phyloP scores from a whole-genome alignment of 768 basidiomycete genomes.

The Tulasnella sp. region DNA sequence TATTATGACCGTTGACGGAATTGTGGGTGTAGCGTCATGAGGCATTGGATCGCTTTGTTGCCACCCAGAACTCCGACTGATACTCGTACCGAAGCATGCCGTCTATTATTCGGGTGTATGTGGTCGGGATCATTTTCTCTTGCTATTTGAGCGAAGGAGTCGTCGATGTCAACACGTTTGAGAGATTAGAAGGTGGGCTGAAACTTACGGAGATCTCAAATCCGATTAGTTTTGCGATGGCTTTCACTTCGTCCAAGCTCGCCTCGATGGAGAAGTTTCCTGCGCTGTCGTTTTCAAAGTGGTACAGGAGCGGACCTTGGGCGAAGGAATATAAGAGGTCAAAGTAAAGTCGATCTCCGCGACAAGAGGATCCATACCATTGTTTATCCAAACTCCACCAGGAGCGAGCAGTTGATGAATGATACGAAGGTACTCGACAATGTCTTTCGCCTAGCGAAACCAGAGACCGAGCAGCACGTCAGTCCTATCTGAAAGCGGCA shows the following conservation, averaged over 20 bases:
- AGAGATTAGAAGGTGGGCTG: background rate
- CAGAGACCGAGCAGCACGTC: background rate
- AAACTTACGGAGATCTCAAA: slow-evolving; percentile 65
- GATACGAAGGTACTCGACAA: slow-evolving; percentile 80
- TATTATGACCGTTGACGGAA: no score
- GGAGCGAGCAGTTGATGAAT: slow-evolving; percentile 73
- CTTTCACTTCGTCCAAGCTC: slow-evolving; percentile 79
- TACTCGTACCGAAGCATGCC: slow-evolving; percentile 82
- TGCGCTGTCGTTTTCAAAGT: slow-evolving; percentile 81
- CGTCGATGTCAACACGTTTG: background rate
- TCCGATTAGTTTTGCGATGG: slow-evolving; percentile 57
- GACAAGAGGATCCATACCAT: slow-evolving; percentile 41
- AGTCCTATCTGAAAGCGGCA: background rate
- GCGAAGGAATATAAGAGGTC: background rate
- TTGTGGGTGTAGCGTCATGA: background rate
- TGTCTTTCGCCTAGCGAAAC: slow-evolving; percentile 66
- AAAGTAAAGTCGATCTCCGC: background rate
- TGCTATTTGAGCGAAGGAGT: slow-evolving; percentile 36
- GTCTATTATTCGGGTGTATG: slow-evolving; percentile 72
- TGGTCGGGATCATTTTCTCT: slow-evolving; percentile 66
- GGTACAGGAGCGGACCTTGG: slow-evolving; percentile 87
- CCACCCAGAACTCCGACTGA: slow-evolving; percentile 75
- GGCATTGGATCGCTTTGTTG: slow-evolving; percentile 31
- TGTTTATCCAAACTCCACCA: slow-evolving; percentile 87
- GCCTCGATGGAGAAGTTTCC: slow-evolving; percentile 77